Evolutionary conservation across 2,329 filamentous ascomycete genomes (phyloP).

Genomic region (Ophiostoma himal-ulmi): DNA sequence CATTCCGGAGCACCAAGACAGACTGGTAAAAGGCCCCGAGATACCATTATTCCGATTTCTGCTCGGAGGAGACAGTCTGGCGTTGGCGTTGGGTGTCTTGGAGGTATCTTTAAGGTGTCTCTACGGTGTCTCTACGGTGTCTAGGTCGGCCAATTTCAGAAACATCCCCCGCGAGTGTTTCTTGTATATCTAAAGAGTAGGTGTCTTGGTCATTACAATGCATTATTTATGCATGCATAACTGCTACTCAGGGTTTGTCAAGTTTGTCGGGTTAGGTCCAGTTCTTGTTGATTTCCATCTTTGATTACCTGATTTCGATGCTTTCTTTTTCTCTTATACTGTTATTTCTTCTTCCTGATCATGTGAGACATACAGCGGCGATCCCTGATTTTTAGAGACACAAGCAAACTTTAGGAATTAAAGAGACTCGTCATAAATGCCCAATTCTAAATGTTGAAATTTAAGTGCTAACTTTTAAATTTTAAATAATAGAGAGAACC

Average conservation of each 20-base stretch:
- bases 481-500: too few species aligned
- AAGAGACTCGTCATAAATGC: neutral
- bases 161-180: constrained; percentile 8
- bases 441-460: too few species aligned
- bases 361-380: neutral
- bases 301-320: neutral
- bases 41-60: neutral
- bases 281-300: too few species aligned
- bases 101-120: neutral
- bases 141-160: constrained; percentile 12
- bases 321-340: neutral
- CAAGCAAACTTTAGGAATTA: neutral
- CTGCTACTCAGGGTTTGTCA: neutral
- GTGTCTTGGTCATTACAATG: neutral
- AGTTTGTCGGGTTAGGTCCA: neutral
- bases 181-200: neutral
- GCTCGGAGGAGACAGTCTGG: constrained; percentile 3
- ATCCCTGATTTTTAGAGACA: neutral
- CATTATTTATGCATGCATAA: constrained; percentile 1
- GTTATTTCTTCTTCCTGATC: neutral
- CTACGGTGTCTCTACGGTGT: neutral
- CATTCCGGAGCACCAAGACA: neutral
- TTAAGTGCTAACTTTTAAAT: too few species aligned
- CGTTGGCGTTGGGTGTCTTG: too few species aligned
- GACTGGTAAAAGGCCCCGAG: neutral